Percentiles rank a stretch among this genome's conserved stretches.
Evolutionary conservation across 192 early-diverging fungal species (phyloP).

Genomic region (Dissophora ornata): DNA sequence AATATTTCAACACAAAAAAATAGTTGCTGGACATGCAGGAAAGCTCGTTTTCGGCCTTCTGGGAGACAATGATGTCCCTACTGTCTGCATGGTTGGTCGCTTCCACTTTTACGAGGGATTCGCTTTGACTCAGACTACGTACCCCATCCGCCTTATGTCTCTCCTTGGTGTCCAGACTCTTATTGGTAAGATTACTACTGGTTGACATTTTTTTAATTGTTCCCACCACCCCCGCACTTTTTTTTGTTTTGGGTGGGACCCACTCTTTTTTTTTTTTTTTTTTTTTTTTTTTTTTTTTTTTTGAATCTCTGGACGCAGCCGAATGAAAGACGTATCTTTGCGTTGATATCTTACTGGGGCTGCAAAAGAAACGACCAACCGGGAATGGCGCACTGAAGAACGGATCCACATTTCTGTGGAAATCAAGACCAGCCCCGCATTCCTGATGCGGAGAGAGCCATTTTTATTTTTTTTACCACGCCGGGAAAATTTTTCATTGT

Average conservation of each 20-base stretch:
- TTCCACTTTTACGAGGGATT: constrained; percentile 94
- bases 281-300: constrained; percentile 3
- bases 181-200: constrained; percentile 55
- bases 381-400: no score
- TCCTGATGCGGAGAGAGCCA: no score
- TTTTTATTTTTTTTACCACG: no score
- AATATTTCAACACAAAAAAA: no score
- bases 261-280: constrained; percentile 22
- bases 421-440: no score
- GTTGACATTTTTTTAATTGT: background rate
- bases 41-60: constrained; percentile 90
- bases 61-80: constrained; percentile 66
- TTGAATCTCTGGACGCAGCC: no score
- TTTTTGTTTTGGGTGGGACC: background rate
- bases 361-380: no score
- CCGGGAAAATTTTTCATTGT: no score
- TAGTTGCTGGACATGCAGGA: constrained; percentile 78
- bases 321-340: background rate
- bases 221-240: constrained; percentile 20
- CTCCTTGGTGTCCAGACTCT: constrained; percentile 83
- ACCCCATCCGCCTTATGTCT: constrained; percentile 88
- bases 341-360: background rate
- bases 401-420: no score
- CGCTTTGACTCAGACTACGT: constrained; percentile 79
- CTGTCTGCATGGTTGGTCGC: constrained; percentile 89